phyloP scores from a whole-genome alignment of 352 stramenopile genomes.

The Phytopythium montanum region DNA sequence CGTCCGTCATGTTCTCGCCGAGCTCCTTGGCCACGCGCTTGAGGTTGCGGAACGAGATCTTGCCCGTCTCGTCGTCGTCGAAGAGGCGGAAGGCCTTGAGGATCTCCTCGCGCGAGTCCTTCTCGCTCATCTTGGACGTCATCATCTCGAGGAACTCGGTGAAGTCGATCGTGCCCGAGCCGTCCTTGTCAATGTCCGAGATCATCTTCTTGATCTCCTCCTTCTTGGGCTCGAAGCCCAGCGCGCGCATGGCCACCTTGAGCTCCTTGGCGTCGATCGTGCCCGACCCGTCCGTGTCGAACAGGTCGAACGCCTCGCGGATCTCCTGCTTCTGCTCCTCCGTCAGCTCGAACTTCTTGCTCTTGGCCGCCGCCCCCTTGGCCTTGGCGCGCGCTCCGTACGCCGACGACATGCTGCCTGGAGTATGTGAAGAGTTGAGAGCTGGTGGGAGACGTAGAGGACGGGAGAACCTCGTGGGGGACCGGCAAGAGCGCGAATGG shows the following conservation, averaged over 20 bases:
- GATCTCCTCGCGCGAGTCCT: slow-evolving; percentile 96
- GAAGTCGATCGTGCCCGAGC: slow-evolving; percentile 94
- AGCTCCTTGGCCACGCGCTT: slow-evolving; percentile 97
- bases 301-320: slow-evolving; percentile 95
- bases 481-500: slow-evolving; percentile 1
- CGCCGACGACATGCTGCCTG: slow-evolving; percentile 48
- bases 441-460: too few species aligned
- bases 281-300: slow-evolving; percentile 95
- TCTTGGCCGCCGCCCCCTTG: slow-evolving; percentile 68
- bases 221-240: slow-evolving; percentile 97
- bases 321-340: slow-evolving; percentile 96
- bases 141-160: slow-evolving; percentile 98
- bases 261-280: slow-evolving; percentile 96
- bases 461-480: not conserved
- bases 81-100: slow-evolving; percentile 98
- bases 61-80: slow-evolving; percentile 96
- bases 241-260: slow-evolving; percentile 94
- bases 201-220: slow-evolving; percentile 98
- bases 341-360: slow-evolving; percentile 86
- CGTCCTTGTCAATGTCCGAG: slow-evolving; percentile 95
- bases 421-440: too few species aligned
- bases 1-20: slow-evolving; percentile 96
- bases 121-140: slow-evolving; percentile 96
- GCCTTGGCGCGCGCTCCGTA: slow-evolving; percentile 68
- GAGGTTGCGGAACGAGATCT: slow-evolving; percentile 96